Conservation (phyloP, 441 rosid species). For the Pelargonium fulgidum region DNA sequence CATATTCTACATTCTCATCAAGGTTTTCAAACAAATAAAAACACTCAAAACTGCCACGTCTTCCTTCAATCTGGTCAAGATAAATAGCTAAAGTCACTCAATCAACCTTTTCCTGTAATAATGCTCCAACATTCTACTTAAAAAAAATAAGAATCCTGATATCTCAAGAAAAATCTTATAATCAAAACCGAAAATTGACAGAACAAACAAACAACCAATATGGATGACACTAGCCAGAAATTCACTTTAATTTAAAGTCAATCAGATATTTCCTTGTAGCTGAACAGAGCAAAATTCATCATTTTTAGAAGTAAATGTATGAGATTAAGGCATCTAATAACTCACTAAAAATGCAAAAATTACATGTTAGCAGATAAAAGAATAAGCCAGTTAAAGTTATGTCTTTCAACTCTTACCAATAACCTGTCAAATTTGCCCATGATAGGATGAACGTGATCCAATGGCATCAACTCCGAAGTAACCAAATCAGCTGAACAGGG, state of each 20-base stretch:
- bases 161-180: conserved; percentile 4
- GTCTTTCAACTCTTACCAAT: conserved; percentile 49
- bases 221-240: conserved; percentile 12
- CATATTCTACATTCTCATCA: conserved; percentile 30
- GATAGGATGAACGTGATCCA: conserved; percentile 48
- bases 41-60: conserved; percentile 52
- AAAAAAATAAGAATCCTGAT: neutral
- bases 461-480: conserved; percentile 35
- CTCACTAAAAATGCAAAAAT: neutral
- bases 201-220: conserved; percentile 8
- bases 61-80: conserved; percentile 61
- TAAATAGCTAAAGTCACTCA: conserved; percentile 20
- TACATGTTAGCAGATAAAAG: conserved; percentile 5
- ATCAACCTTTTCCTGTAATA: neutral
- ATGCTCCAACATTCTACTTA: conserved; percentile 1
- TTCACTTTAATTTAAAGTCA: neutral
- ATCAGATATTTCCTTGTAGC: neutral
- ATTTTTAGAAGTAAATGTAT: conserved; percentile 2
- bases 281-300: neutral
- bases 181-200: conserved; percentile 10
- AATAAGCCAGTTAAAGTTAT: conserved; percentile 1
- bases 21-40: conserved; percentile 75
- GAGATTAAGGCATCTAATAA: conserved; percentile 7
- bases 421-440: conserved; percentile 56
- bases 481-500: conserved; percentile 34